These are phyloP conservation scores for Cutaneotrichosporon cutaneum DNA, from an alignment of 1,284 basidiomycete genomes.

Conservation along the genomic window DNA sequence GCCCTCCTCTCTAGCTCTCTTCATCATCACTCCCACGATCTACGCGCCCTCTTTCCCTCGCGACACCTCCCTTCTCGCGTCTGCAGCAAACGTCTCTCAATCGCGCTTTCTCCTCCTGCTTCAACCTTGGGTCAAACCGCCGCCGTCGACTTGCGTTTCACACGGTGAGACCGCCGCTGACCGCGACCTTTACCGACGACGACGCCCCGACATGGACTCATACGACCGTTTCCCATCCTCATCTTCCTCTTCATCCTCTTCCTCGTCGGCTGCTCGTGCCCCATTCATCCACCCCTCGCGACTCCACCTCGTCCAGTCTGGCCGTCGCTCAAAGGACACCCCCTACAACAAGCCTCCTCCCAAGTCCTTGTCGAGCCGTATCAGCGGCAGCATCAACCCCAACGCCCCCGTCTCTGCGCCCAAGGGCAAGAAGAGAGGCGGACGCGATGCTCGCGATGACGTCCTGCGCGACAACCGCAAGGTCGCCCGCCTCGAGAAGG, in stretches of 20 bases:
- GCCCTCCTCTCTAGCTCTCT: background rate
- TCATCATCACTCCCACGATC: too few relatives aligned
- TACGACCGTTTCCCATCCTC: background rate
- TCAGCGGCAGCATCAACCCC: conserved; percentile 13
- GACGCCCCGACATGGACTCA: background rate
- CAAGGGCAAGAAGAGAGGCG: conserved; percentile 9
- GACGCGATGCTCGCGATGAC: conserved; percentile 26
- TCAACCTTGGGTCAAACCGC: background rate
- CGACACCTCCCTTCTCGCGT: background rate
- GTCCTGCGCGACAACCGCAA: conserved; percentile 24
- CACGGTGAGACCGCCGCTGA: background rate
- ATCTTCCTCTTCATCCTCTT: conserved; percentile 3
- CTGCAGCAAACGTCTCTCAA: background rate
- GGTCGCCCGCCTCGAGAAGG: conserved; percentile 18
- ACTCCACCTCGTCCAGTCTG: conserved; percentile 20
- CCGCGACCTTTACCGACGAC: background rate
- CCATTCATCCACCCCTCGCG: conserved; percentile 13
- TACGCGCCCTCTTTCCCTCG: too few relatives aligned
- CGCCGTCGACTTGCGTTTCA: background rate
- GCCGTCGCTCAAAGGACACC: conserved; percentile 24
- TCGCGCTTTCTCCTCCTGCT: background rate
- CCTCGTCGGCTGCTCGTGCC: background rate
- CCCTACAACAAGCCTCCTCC: conserved; percentile 25
- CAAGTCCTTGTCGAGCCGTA: conserved; percentile 21
- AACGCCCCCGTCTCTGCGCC: background rate